Percentiles rank a stretch among this genome's conserved stretches.
These are phyloP conservation scores for Hypomyces rosellus DNA, from an alignment of 2,329 filamentous ascomycete genomes.

Conservation along the genomic window DNA sequence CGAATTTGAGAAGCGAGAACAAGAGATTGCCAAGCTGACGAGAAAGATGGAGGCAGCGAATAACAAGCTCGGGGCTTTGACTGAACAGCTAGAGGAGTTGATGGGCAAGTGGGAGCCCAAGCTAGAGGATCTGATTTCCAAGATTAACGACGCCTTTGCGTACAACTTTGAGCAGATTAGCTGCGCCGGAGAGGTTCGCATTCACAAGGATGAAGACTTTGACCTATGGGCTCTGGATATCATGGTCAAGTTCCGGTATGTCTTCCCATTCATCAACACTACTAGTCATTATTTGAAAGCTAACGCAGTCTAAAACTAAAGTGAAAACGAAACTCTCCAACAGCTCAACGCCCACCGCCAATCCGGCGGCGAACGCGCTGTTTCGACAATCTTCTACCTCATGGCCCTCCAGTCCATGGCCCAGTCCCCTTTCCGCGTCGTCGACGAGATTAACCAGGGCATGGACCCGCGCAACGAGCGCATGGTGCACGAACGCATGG, in stretches of 20 bases:
- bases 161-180: constrained; percentile 92
- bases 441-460: constrained; percentile 99
- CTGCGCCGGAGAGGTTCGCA: constrained; percentile 82
- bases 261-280: constrained; percentile 9
- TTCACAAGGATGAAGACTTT: constrained; percentile 90
- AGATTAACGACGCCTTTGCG: constrained; percentile 85
- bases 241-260: constrained; percentile 86
- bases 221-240: constrained; percentile 92
- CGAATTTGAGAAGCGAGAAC: constrained; percentile 68
- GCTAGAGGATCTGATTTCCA: constrained; percentile 68
- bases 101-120: constrained; percentile 74
- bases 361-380: constrained; percentile 90
- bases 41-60: constrained; percentile 49
- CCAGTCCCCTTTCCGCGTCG: constrained; percentile 91
- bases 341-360: constrained; percentile 87
- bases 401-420: constrained; percentile 96
- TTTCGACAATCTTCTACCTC: constrained; percentile 97
- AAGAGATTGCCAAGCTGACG: constrained; percentile 61
- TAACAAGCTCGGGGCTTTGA: constrained; percentile 48
- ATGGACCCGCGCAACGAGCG: constrained; percentile 99
- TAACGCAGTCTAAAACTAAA: constrained; percentile 23
- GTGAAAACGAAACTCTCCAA: constrained; percentile 75
- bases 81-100: constrained; percentile 56
- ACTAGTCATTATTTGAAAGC: not conserved
- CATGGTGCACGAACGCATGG: constrained; percentile 96